A percentile compares a stretch with the other conserved stretches of the same genome.
Evolutionary conservation across 2,329 filamentous ascomycete species (phyloP).

Genomic region (Annulohypoxylon truncatum): DNA sequence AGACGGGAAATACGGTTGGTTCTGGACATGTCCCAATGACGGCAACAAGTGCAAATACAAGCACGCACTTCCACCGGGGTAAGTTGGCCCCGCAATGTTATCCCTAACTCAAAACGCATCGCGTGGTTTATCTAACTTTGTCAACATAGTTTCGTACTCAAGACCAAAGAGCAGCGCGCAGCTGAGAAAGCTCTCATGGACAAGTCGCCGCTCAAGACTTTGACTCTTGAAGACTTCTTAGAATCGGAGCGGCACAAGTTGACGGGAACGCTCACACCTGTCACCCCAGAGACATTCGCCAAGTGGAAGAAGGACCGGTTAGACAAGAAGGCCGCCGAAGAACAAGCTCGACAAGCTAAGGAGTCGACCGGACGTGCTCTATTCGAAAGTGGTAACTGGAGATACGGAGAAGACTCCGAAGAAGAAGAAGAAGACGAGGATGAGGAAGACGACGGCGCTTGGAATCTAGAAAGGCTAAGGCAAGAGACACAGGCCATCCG

Average conservation of each 20-base stretch:
- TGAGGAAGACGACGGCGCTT: conserved; percentile 65
- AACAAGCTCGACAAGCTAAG: conserved; percentile 89
- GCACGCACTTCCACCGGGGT: conserved; percentile 94
- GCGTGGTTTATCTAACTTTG: conserved; percentile 40
- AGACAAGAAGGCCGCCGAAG: conserved; percentile 95
- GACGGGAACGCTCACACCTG: conserved; percentile 89
- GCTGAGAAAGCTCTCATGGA: conserved; percentile 96
- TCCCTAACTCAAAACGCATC: not conserved
- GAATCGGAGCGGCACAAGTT: conserved; percentile 97
- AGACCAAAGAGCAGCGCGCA: conserved; percentile 96
- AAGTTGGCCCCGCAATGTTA: conserved; percentile 55
- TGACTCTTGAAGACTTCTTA: conserved; percentile 96
- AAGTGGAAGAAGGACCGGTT: conserved; percentile 97
- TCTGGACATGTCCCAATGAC: conserved; percentile 97
- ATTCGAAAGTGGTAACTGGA: conserved; percentile 97
- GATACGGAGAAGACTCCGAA: conserved; percentile 70
- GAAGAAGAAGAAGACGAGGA: conserved; percentile 70
- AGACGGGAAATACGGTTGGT: conserved; percentile 99
- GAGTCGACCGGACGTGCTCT: conserved; percentile 94
- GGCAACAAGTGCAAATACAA: conserved; percentile 99
- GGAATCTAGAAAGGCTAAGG: conserved; percentile 85
- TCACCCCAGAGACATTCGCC: conserved; percentile 90
- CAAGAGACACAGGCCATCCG: conserved; percentile 84
- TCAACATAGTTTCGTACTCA: conserved; percentile 82
- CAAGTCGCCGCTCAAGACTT: conserved; percentile 92